These are phyloP conservation scores for Lactifluus hygrophoroides DNA, from an alignment of 768 basidiomycete species.

Conservation along the genomic window DNA sequence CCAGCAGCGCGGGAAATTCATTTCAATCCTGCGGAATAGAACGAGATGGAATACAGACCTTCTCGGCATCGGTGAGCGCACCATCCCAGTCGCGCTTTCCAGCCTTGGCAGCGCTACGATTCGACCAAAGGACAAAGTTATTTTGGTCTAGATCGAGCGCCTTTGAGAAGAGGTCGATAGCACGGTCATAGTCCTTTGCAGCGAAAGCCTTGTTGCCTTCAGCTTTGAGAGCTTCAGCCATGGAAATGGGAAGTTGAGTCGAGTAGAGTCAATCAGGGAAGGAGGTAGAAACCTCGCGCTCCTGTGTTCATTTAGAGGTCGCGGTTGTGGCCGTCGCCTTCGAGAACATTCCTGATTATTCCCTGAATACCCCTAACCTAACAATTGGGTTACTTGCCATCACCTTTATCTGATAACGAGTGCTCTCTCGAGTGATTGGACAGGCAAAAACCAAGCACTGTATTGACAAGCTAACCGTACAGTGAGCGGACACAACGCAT, in stretches of 20 bases:
- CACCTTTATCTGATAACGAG: too few relatives aligned
- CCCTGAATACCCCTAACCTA: constrained; percentile 13
- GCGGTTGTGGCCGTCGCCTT: not conserved
- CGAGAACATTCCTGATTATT: constrained; percentile 16
- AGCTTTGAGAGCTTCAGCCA: constrained; percentile 60
- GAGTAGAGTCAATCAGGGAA: not conserved
- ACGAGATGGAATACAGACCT: constrained; percentile 44
- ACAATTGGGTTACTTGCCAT: not conserved
- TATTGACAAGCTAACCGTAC: too few relatives aligned
- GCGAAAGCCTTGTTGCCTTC: constrained; percentile 94
- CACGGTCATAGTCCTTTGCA: constrained; percentile 85
- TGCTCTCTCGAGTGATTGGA: too few relatives aligned
- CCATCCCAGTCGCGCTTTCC: constrained; percentile 71
- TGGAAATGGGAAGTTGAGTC: not conserved
- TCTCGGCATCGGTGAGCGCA: constrained; percentile 83
- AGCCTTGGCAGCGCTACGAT: constrained; percentile 85
- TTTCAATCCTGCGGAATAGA: not conserved
- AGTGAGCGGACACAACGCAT: too few relatives aligned
- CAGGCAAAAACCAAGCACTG: too few relatives aligned
- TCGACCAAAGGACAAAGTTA: constrained; percentile 89
- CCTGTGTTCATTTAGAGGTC: not conserved
- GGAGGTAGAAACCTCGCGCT: too few relatives aligned
- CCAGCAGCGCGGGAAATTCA: not conserved
- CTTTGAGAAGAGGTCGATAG: constrained; percentile 73
- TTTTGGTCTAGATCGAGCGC: constrained; percentile 75